phyloP scores from a whole-genome alignment of 2,329 filamentous ascomycete genomes.

The Talaromyces sp. region DNA sequence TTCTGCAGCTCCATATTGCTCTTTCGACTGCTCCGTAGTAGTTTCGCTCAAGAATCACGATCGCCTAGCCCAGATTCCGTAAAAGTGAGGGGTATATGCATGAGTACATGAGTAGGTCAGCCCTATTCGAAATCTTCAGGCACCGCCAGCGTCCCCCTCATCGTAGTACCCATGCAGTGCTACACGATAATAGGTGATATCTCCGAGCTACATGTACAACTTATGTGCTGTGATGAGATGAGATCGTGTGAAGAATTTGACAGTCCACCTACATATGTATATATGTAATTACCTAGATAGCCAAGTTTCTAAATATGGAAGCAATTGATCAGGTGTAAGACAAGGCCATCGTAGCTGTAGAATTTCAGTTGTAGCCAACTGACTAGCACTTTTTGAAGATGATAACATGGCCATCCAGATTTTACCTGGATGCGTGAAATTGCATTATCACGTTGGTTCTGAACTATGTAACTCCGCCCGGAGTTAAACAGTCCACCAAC shows the following conservation, averaged over 20 bases:
- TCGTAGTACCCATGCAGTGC: background rate
- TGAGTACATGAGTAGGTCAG: background rate
- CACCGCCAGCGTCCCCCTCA: background rate
- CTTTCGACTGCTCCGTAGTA: background rate
- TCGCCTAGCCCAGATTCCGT: background rate
- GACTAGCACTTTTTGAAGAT: background rate
- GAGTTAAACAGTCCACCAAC: background rate
- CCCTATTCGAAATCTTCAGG: slow-evolving; percentile 11
- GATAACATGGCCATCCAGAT: background rate
- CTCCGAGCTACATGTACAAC: background rate
- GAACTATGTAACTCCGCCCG: background rate
- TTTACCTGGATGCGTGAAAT: background rate
- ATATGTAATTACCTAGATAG: too few relatives aligned
- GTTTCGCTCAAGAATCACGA: background rate
- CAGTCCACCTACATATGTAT: background rate
- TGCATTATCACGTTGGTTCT: background rate
- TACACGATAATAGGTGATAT: slow-evolving; percentile 2
- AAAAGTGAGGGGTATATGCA: background rate
- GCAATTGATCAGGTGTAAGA: background rate
- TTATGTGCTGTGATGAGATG: slow-evolving; percentile 9
- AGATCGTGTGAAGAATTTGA: background rate
- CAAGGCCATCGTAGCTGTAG: background rate
- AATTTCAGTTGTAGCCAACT: background rate
- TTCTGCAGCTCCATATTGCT: background rate
- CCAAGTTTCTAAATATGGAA: background rate